Conservation (phyloP, 2,329 filamentous ascomycete genomes). For the Celoporthe dispersa region DNA sequence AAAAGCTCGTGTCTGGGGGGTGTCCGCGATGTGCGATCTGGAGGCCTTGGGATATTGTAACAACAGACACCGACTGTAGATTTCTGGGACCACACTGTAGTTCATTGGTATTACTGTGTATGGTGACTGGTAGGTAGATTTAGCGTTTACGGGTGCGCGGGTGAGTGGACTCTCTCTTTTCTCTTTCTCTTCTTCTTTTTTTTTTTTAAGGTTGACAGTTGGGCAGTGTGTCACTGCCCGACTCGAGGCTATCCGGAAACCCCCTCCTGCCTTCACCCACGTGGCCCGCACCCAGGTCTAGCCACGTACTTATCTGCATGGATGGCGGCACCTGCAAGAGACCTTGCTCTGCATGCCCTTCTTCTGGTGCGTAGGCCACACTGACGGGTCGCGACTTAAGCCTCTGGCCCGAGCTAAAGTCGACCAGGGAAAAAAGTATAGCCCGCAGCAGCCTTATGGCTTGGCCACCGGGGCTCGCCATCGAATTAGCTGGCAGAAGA, state of each 20-base stretch:
- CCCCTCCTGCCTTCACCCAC: conserved; percentile 11
- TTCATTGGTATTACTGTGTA: neutral
- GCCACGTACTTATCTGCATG: neutral
- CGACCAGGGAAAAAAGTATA: neutral
- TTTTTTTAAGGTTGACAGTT: too few species aligned
- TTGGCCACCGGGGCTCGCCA: too few species aligned
- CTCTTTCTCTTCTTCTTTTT: too few species aligned
- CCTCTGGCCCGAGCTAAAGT: neutral
- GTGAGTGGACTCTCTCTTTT: neutral
- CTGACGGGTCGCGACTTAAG: conserved; percentile 5
- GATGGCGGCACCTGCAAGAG: conserved; percentile 5
- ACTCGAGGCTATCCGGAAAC: conserved; percentile 4
- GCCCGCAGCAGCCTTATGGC: neutral
- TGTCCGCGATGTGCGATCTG: neutral
- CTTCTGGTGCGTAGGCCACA: conserved; percentile 1
- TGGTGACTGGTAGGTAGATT: neutral
- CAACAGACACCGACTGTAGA: neutral
- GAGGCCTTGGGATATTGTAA: neutral
- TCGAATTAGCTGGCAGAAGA: neutral
- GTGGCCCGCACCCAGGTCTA: conserved; percentile 6
- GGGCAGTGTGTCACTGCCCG: neutral
- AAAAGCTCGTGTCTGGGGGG: neutral
- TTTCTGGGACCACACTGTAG: neutral
- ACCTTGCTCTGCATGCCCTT: conserved; percentile 11
- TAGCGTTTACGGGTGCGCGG: neutral